These are phyloP conservation scores for Gloeopeniophorella convolvens DNA, from an alignment of 768 basidiomycete species.

Conservation along the genomic window DNA sequence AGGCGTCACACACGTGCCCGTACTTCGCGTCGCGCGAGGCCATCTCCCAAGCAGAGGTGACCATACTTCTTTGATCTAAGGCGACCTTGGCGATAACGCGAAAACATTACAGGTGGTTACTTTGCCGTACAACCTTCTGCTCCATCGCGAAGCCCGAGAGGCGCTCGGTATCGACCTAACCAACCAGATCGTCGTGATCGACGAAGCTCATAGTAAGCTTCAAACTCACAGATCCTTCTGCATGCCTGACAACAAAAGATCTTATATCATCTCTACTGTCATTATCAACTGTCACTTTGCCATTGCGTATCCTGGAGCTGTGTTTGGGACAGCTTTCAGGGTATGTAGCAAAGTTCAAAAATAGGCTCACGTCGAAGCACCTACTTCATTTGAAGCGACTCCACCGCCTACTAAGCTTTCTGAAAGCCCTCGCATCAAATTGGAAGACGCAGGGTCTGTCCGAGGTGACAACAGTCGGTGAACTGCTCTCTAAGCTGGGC, in stretches of 20 bases:
- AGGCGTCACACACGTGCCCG: slow-evolving; percentile 67
- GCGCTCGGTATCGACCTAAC: slow-evolving; percentile 81
- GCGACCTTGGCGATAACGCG: not conserved
- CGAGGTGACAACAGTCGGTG: slow-evolving; percentile 65
- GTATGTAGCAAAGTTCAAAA: slow-evolving; percentile 74
- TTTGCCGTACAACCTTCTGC: slow-evolving; percentile 87
- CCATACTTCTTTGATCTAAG: not conserved
- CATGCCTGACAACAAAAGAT: slow-evolving; percentile 39
- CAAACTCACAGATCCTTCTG: not conserved
- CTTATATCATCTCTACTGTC: slow-evolving; percentile 86
- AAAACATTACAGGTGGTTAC: slow-evolving; percentile 60
- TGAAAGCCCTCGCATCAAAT: slow-evolving; percentile 51
- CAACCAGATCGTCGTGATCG: slow-evolving; percentile 83
- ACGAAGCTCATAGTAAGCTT: slow-evolving; percentile 91
- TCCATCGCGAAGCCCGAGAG: slow-evolving; percentile 78
- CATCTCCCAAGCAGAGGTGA: slow-evolving; percentile 85
- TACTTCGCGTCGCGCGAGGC: slow-evolving; percentile 90
- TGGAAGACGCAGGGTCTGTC: slow-evolving; percentile 42
- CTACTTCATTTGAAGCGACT: slow-evolving; percentile 76
- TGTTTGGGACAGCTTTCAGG: slow-evolving; percentile 70
- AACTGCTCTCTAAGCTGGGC: slow-evolving; percentile 61
- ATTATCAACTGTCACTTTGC: slow-evolving; percentile 66
- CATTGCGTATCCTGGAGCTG: slow-evolving; percentile 45
- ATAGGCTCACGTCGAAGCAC: slow-evolving; percentile 66
- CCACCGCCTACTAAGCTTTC: slow-evolving; percentile 60